A percentile compares a stretch with the other conserved stretches of the same genome.
These are phyloP conservation scores for Leishmania lainsoni DNA, from an alignment of 208 protist genomes.

Conservation along the genomic window DNA sequence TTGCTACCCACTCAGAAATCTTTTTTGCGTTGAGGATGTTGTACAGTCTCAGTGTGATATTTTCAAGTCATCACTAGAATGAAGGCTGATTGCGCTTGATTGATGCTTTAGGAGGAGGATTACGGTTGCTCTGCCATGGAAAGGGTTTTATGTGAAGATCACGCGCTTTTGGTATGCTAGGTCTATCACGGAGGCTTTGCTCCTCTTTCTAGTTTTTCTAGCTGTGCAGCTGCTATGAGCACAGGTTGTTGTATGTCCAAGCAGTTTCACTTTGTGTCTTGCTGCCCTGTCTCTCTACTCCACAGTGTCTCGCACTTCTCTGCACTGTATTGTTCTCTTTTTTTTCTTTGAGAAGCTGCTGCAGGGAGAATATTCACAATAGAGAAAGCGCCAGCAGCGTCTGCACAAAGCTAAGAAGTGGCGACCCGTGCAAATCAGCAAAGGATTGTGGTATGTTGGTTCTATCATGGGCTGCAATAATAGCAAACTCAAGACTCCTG, in stretches of 20 bases:
- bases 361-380: background rate
- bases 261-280: background rate
- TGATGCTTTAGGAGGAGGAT: too few species aligned
- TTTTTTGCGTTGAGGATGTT: too few species aligned
- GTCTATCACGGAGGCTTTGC: background rate
- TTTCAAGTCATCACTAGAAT: too few species aligned
- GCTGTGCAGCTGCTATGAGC: background rate
- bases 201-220: background rate
- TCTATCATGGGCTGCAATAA: constrained; percentile 65
- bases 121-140: too few species aligned
- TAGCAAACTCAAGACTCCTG: constrained; percentile 53
- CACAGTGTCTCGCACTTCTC: background rate
- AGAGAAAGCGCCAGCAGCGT: background rate
- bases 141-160: too few species aligned
- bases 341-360: background rate
- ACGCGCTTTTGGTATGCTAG: too few species aligned
- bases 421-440: background rate
- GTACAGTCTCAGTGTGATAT: too few species aligned
- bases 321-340: background rate
- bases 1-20: too few species aligned
- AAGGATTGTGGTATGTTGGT: background rate
- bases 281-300: background rate
- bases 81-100: too few species aligned
- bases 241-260: background rate
- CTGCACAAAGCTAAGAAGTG: too few species aligned